Conservation (phyloP, 1,284 basidiomycete genomes). For the Wallemia ichthyophaga region DNA sequence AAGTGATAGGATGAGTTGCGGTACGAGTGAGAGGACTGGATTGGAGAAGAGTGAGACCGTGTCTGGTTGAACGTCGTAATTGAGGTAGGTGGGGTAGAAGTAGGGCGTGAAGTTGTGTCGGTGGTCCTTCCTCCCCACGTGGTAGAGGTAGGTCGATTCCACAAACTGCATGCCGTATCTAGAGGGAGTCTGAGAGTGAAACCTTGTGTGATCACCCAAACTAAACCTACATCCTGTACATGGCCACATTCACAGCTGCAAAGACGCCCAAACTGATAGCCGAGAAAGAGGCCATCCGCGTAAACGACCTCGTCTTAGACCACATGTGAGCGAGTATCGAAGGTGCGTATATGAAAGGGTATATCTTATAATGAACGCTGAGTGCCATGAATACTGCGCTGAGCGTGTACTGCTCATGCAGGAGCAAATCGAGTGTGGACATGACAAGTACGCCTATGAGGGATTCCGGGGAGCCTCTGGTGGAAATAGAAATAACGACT, state of each 20-base stretch:
- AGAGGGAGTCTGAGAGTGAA: too few species aligned
- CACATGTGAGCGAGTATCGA: slow-evolving; percentile 38
- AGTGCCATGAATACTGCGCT: slow-evolving; percentile 44
- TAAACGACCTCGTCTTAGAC: slow-evolving; percentile 10
- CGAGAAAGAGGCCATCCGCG: slow-evolving; percentile 24
- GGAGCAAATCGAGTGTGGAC: slow-evolving; percentile 30
- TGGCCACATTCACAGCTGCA: slow-evolving; percentile 26
- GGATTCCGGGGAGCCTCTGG: slow-evolving; percentile 78
- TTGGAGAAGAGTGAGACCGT: slow-evolving; percentile 11
- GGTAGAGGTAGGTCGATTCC: slow-evolving; percentile 76
- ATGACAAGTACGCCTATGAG: slow-evolving; percentile 55
- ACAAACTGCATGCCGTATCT: slow-evolving; percentile 87
- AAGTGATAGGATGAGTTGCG: slow-evolving; percentile 37
- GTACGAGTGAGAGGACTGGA: slow-evolving; percentile 19
- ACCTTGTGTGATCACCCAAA: too few species aligned
- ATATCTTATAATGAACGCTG: slow-evolving; percentile 79
- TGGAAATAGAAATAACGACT: slow-evolving; percentile 81
- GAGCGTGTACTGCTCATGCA: slow-evolving; percentile 20
- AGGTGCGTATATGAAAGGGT: slow-evolving; percentile 66
- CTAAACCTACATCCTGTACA: slow-evolving; percentile 57
- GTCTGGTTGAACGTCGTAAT: slow-evolving; percentile 7
- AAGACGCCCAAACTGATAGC: slow-evolving; percentile 38
- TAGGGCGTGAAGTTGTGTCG: slow-evolving; percentile 96
- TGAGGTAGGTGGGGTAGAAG: slow-evolving; percentile 74
- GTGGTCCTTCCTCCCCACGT: slow-evolving; percentile 66